Evolutionary conservation across 768 basidiomycete species (phyloP).

Genomic region (Naganishia antarctica): DNA sequence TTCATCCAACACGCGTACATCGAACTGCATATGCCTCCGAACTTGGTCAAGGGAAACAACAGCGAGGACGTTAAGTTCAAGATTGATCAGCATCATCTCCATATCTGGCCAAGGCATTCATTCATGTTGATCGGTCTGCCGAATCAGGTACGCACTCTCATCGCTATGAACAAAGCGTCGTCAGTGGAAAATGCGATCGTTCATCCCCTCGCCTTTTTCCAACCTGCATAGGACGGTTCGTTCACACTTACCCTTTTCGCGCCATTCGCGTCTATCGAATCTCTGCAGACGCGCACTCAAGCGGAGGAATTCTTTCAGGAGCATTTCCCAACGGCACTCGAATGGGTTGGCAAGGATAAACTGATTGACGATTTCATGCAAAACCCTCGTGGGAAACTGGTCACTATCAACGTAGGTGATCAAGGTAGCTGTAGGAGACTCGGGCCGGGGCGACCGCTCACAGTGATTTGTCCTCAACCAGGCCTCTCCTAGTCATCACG

Average conservation of each 20-base stretch:
- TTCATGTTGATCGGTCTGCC: constrained; percentile 99
- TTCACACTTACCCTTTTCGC: constrained; percentile 97
- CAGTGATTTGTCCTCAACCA: no score
- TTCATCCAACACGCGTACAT: constrained; percentile 95
- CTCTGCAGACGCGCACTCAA: constrained; percentile 58
- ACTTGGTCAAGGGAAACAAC: constrained; percentile 26
- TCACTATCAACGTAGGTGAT: constrained; percentile 76
- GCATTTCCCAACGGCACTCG: constrained; percentile 83
- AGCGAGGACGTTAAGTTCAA: constrained; percentile 62
- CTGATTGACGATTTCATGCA: constrained; percentile 70
- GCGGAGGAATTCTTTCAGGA: constrained; percentile 67
- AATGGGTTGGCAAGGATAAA: constrained; percentile 72
- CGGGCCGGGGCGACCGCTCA: no score
- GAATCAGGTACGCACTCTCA: constrained; percentile 71
- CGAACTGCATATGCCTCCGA: constrained; percentile 88
- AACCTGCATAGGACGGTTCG: constrained; percentile 69
- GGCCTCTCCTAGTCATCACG: constrained; percentile 85
- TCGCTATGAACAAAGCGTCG: constrained; percentile 8
- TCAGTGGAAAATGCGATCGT: not conserved
- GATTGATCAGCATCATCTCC: constrained; percentile 90
- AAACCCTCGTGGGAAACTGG: constrained; percentile 83
- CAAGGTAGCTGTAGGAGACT: constrained; percentile 28
- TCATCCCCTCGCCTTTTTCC: constrained; percentile 24
- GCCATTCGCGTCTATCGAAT: constrained; percentile 65
- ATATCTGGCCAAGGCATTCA: constrained; percentile 98